phyloP scores from a whole-genome alignment of 164 flowering plant species.

The Aristolochia californica region DNA sequence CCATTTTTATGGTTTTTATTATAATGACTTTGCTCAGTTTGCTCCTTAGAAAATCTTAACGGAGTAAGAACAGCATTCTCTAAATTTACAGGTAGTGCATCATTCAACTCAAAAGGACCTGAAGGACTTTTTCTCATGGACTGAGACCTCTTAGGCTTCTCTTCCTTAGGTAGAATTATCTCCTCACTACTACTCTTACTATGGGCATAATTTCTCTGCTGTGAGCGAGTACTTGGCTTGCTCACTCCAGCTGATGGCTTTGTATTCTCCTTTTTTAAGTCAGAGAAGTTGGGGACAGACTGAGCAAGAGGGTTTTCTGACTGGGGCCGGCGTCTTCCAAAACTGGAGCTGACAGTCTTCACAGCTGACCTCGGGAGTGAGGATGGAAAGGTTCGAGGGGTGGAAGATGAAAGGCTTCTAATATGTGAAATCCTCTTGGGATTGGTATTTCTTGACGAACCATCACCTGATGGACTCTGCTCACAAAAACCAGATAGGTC shows the following conservation, averaged over 20 bases:
- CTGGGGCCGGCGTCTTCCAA: constrained; percentile 51
- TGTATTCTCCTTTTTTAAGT: constrained; percentile 77
- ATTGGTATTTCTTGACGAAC: constrained; percentile 37
- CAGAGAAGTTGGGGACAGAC: constrained; percentile 92
- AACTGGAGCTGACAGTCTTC: constrained; percentile 36
- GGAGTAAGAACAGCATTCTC: constrained; percentile 39
- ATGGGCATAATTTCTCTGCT: constrained; percentile 41
- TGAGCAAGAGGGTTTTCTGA: constrained; percentile 76
- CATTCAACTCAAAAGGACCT: constrained; percentile 40
- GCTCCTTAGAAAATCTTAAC: constrained; percentile 41
- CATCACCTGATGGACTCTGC: constrained; percentile 29
- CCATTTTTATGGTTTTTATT: constrained; percentile 25
- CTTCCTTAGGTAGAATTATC: constrained; percentile 41
- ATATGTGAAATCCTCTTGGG: constrained; percentile 42
- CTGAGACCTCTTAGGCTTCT: constrained; percentile 47
- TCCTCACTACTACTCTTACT: constrained; percentile 69
- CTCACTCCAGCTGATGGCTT: constrained; percentile 54
- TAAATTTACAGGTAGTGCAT: constrained; percentile 30
- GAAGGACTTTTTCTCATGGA: constrained; percentile 48
- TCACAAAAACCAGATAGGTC: constrained; percentile 36
- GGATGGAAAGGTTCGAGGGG: constrained; percentile 45
- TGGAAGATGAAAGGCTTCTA: constrained; percentile 44
- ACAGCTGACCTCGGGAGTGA: constrained; percentile 42
- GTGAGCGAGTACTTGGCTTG: constrained; percentile 46
- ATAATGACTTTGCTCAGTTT: constrained; percentile 24